Conservation (phyloP, 1,284 basidiomycete genomes). For the Leccinum solheimii region DNA sequence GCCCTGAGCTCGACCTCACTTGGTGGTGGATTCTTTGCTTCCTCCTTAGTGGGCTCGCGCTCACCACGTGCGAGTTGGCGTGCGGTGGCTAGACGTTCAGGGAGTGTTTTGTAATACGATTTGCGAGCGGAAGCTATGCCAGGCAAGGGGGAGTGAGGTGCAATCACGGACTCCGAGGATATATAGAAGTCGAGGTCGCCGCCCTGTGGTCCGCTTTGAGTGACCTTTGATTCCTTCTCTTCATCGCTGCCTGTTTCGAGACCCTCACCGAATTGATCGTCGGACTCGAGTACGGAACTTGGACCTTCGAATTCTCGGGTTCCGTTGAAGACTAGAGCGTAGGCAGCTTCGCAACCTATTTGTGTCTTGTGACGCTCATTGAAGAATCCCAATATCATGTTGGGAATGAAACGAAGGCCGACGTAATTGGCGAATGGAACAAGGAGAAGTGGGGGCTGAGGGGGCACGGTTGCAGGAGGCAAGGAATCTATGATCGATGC, state of each 20-base stretch:
- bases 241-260: slow-evolving; percentile 4
- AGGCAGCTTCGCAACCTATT: slow-evolving; percentile 80
- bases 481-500: slow-evolving; percentile 31
- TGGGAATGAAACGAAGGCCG: slow-evolving; percentile 84
- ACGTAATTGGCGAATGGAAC: slow-evolving; percentile 87
- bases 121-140: slow-evolving; percentile 70
- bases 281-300: slow-evolving; percentile 22
- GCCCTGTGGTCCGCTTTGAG: slow-evolving; percentile 18
- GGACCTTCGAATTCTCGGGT: slow-evolving; percentile 65
- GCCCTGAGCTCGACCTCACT: slow-evolving; percentile 86
- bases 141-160: slow-evolving; percentile 58
- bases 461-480: slow-evolving; percentile 65
- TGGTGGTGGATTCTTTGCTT: slow-evolving; percentile 77
- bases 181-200: slow-evolving; percentile 80
- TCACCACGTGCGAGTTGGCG: slow-evolving; percentile 75
- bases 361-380: slow-evolving; percentile 82
- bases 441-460: slow-evolving; percentile 82
- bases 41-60: slow-evolving; percentile 85
- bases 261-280: slow-evolving; percentile 4
- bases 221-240: background rate
- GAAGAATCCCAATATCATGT: slow-evolving; percentile 92
- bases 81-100: slow-evolving; percentile 69
- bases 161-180: slow-evolving; percentile 69
- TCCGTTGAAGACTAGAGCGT: slow-evolving; percentile 66
- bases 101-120: slow-evolving; percentile 78